phyloP scores from a whole-genome alignment of 2,329 filamentous ascomycete genomes.

The Cephalotrichum gorgonifer region DNA sequence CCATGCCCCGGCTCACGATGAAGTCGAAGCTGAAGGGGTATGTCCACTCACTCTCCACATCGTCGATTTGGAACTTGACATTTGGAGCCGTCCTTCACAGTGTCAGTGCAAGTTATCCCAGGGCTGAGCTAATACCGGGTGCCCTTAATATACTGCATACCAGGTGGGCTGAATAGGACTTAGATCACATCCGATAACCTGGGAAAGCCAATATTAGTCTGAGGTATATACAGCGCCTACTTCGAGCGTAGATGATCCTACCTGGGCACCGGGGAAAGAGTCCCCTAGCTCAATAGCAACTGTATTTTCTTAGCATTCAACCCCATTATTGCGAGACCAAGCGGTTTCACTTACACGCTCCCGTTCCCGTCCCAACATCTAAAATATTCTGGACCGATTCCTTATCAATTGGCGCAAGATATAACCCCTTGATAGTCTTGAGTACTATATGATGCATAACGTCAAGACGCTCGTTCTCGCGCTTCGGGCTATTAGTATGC shows the following conservation, averaged over 20 bases:
- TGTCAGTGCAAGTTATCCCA: not conserved
- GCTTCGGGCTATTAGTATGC: not conserved
- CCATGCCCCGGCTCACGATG: conserved; percentile 17
- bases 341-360: conserved; percentile 9
- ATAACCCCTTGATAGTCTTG: not conserved
- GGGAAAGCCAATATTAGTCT: not conserved
- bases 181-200: conserved; percentile 14
- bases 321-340: not conserved
- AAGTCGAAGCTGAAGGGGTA: conserved; percentile 16
- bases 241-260: no score
- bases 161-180: conserved; percentile 15
- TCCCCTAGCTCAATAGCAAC: conserved; percentile 34
- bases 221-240: not conserved
- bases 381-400: not conserved
- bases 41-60: conserved; percentile 14
- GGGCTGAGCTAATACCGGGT: not conserved
- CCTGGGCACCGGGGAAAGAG: conserved; percentile 11
- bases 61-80: conserved; percentile 16
- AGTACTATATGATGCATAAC: not conserved
- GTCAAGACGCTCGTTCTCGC: not conserved
- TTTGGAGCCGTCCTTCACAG: conserved; percentile 13
- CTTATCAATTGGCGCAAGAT: not conserved
- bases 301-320: not conserved
- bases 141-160: not conserved
- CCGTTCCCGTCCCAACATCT: conserved; percentile 10